phyloP scores from a whole-genome alignment of 108 stramenopile species.

The Cylindrotheca closterium region DNA sequence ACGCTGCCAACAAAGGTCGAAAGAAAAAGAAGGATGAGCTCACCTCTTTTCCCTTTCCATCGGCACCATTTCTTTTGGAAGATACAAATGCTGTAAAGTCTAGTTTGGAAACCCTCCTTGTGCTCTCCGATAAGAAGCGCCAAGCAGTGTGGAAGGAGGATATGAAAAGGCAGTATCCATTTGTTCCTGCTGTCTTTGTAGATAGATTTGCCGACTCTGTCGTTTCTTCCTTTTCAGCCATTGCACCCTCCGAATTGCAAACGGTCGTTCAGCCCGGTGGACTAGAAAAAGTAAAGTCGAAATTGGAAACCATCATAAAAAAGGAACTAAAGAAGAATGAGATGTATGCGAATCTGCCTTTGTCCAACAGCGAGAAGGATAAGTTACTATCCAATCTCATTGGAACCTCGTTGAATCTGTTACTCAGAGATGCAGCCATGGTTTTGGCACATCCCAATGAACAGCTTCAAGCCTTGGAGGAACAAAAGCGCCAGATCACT shows the following conservation, averaged over 20 bases:
- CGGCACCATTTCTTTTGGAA: no score
- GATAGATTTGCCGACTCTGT: slow-evolving; percentile 14
- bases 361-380: neutral
- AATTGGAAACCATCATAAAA: slow-evolving; percentile 3
- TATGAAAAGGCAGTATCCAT: slow-evolving; percentile 8
- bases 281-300: slow-evolving; percentile 10
- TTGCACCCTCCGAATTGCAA: slow-evolving; percentile 18
- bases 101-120: slow-evolving; percentile 11
- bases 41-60: no score
- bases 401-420: slow-evolving; percentile 6
- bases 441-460: slow-evolving; percentile 3
- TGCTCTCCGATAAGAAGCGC: slow-evolving; percentile 19
- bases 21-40: no score
- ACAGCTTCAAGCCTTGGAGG: slow-evolving; percentile 17
- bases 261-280: slow-evolving; percentile 11
- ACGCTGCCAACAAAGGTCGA: no score
- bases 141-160: slow-evolving; percentile 18
- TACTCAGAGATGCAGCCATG: slow-evolving; percentile 14
- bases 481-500: slow-evolving; percentile 3
- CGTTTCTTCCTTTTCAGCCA: slow-evolving; percentile 2
- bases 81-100: neutral
- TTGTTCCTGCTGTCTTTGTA: slow-evolving; percentile 11
- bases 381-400: slow-evolving; percentile 10
- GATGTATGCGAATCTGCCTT: neutral
- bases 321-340: slow-evolving; percentile 2